These are phyloP conservation scores for Arthrinium puccinioides DNA, from an alignment of 2,329 filamentous ascomycete genomes.

Conservation along the genomic window DNA sequence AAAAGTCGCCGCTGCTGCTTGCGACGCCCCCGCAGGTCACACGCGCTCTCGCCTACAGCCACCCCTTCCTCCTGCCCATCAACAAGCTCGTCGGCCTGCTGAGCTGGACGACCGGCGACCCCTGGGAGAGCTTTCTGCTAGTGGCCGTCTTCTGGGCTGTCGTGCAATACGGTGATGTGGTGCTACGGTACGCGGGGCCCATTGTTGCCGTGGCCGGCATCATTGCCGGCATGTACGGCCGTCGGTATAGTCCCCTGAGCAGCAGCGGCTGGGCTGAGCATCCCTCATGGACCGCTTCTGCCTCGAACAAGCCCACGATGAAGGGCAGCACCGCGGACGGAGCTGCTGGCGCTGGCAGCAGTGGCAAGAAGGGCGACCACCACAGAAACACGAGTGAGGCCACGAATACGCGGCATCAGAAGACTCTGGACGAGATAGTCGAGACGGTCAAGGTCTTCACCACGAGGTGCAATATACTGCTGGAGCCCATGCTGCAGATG, in stretches of 20 bases:
- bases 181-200: slow-evolving; percentile 78
- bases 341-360: slow-evolving; percentile 14
- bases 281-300: slow-evolving; percentile 9
- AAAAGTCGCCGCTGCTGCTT: slow-evolving; percentile 88
- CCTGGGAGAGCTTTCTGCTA: slow-evolving; percentile 94
- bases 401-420: slow-evolving; percentile 70
- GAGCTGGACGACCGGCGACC: slow-evolving; percentile 89
- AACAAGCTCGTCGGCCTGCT: slow-evolving; percentile 80
- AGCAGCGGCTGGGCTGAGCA: slow-evolving; percentile 66
- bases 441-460: slow-evolving; percentile 89
- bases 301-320: slow-evolving; percentile 17
- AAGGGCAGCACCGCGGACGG: slow-evolving; percentile 23
- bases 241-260: slow-evolving; percentile 83
- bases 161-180: slow-evolving; percentile 76
- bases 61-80: slow-evolving; percentile 84
- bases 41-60: slow-evolving; percentile 87
- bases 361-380: slow-evolving; percentile 24
- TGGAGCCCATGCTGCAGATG: slow-evolving; percentile 81
- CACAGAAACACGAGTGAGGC: slow-evolving; percentile 45
- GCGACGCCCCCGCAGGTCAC: slow-evolving; percentile 94
- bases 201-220: slow-evolving; percentile 71
- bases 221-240: slow-evolving; percentile 87
- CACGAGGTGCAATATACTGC: slow-evolving; percentile 80
- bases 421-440: slow-evolving; percentile 94
- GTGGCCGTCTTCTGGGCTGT: slow-evolving; percentile 79